Percentiles rank a stretch among this genome's conserved stretches.
These are phyloP conservation scores for Ilyonectria mors-panacis DNA, from an alignment of 2,329 filamentous ascomycete species.

Conservation along the genomic window DNA sequence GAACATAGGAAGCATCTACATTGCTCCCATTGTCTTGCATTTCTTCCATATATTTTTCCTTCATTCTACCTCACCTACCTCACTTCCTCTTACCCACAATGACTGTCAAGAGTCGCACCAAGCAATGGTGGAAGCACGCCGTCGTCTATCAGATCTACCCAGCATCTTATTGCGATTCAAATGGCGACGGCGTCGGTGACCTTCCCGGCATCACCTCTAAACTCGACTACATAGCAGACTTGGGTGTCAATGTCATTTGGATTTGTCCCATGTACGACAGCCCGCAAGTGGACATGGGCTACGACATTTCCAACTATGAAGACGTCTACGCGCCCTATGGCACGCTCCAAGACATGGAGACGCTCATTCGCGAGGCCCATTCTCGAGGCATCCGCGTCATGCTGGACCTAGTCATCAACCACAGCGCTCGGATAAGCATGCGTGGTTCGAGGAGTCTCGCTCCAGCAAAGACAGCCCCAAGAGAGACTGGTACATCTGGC, in stretches of 20 bases:
- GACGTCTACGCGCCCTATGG: conserved; percentile 45
- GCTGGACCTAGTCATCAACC: conserved; percentile 46
- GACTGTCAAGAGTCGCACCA: conserved; percentile 40
- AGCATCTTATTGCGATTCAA: conserved; percentile 68
- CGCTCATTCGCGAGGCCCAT: conserved; percentile 43
- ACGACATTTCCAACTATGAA: conserved; percentile 46
- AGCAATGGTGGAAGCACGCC: conserved; percentile 68
- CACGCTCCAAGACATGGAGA: conserved; percentile 45
- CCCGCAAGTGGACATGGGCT: conserved; percentile 46
- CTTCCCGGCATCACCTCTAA: conserved; percentile 68
- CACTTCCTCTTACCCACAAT: conserved; percentile 15
- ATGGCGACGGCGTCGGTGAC: conserved; percentile 68
- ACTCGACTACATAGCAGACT: conserved; percentile 60
- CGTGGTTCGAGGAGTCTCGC: conserved; percentile 45
- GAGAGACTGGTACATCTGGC: conserved; percentile 76
- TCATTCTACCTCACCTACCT: background rate
- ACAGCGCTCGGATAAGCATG: conserved; percentile 45
- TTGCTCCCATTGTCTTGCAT: background rate
- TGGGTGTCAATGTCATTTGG: conserved; percentile 45
- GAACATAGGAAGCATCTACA: background rate
- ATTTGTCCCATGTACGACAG: conserved; percentile 48
- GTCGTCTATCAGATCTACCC: conserved; percentile 72
- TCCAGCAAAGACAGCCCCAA: conserved; percentile 38
- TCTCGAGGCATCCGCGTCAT: conserved; percentile 43
- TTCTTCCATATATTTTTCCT: background rate